Evolutionary conservation across 257 asterid species (phyloP), one percentile per base, ranked within the genome.

Genomic region (Fraxinus quadrangulata): DNA sequence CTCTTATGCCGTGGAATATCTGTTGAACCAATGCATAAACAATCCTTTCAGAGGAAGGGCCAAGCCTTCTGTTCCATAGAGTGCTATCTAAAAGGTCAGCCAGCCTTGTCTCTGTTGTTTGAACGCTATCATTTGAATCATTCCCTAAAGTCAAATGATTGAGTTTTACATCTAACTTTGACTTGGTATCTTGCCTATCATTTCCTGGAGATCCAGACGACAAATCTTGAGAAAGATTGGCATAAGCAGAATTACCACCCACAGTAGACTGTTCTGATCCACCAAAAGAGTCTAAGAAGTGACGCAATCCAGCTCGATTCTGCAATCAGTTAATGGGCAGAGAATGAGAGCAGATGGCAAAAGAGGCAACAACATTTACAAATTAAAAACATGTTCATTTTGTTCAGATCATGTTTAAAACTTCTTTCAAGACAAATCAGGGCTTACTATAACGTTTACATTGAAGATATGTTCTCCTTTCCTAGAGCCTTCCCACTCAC

Each of bases 41-140:
- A 67, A 92, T 92, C 82, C 96, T 91, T 87, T 94, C 97, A 65
- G 97, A 94, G 51, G 99, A 94, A 74, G 97, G 97, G 72, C 94
- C 97, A 70, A 94, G 97, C 91, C 86, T 89, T 79, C 99, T 86
- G 84, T 94, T 94, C 97, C 99, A 94, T 63, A 94, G 93, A n/a
- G 97, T 94, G 84, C 92, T 90, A 75, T 94, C 99, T 82, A 92
- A 84, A 78, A 94, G 97, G 89, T 92, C 99, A n/a, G 97, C 93
- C 65, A 94, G 88, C 75, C 97, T 90, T 40, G 97, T 94, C 83
- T 92, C 99, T 24, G 96, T 89, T 40, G 97, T 90, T 81, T 88
- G 87, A 74, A 67, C 76, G 75, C 86, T 82, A 77, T 83, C 85
- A 59, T 77, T 84, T 59, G 90, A 83, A 72, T 92, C 97, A 72